A percentile compares a stretch with the other conserved stretches of the same genome.
Evolutionary conservation across 352 stramenopile genomes (phyloP).

Genomic region (Achlya hypogyna): DNA sequence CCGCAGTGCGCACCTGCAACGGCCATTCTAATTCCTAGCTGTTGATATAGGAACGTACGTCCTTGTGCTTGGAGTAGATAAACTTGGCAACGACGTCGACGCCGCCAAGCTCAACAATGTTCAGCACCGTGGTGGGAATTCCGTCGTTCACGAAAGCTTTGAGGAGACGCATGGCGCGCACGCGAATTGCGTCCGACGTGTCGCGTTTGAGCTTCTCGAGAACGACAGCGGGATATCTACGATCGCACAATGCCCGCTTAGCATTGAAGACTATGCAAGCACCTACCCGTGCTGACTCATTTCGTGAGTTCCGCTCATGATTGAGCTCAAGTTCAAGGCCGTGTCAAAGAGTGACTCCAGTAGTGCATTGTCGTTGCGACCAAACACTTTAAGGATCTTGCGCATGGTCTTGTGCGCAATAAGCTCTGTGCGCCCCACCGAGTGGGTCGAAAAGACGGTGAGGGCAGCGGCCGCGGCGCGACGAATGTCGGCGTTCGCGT

Average conservation of each 20-base stretch:
- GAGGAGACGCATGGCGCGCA: constrained; percentile 47
- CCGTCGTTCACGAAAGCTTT: constrained; percentile 63
- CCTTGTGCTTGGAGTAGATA: constrained; percentile 15
- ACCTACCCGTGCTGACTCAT: constrained; percentile 46
- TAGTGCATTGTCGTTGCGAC: not conserved
- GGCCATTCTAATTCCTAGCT: not conserved
- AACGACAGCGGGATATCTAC: constrained; percentile 41
- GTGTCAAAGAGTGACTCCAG: constrained; percentile 35
- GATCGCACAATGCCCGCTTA: constrained; percentile 22
- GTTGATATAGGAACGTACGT: constrained; percentile 30
- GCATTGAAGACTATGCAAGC: not conserved
- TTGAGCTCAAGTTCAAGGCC: constrained; percentile 29
- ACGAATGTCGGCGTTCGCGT: constrained; percentile 1
- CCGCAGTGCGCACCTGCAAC: constrained; percentile 32
- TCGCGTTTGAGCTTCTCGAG: constrained; percentile 41
- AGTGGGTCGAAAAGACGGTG: not conserved
- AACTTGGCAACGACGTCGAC: constrained; percentile 34
- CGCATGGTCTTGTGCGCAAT: constrained; percentile 2
- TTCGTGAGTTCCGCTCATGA: constrained; percentile 34
- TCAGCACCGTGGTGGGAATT: constrained; percentile 33
- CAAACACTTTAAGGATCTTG: constrained; percentile 16
- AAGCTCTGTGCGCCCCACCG: not conserved
- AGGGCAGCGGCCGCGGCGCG: not conserved
- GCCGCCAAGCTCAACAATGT: constrained; percentile 42
- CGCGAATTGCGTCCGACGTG: constrained; percentile 26